A percentile compares a stretch with the other conserved stretches of the same genome.
phyloP scores from a whole-genome alignment of 257 asterid genomes.

The Solanum pimpinellifolium region DNA sequence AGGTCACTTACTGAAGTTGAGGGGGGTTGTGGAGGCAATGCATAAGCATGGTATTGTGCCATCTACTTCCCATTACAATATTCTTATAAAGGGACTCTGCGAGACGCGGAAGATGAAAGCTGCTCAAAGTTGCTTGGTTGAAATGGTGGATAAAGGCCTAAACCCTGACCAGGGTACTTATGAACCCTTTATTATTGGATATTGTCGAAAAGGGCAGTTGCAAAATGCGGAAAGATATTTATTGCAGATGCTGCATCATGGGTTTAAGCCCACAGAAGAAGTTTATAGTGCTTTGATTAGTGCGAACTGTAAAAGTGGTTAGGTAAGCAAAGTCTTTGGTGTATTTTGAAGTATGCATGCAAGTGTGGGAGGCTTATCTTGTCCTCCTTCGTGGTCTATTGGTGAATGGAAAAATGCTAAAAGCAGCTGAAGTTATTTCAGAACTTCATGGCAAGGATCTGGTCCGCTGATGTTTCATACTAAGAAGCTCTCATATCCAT shows the following conservation, averaged over 20 bases:
- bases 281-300: neutral
- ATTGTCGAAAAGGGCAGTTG: neutral
- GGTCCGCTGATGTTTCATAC: neutral
- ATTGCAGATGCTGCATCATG: constrained; percentile 3
- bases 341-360: neutral
- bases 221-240: constrained; percentile 4
- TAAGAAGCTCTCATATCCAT: neutral
- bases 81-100: constrained; percentile 1
- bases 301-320: neutral
- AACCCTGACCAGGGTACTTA: constrained; percentile 3
- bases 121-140: neutral
- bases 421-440: neutral
- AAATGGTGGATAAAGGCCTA: constrained; percentile 8
- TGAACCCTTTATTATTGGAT: constrained; percentile 4
- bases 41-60: neutral
- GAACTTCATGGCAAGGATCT: neutral
- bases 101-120: neutral
- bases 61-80: neutral
- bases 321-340: neutral
- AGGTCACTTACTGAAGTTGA: neutral
- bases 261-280: constrained; percentile 1
- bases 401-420: neutral
- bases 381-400: neutral
- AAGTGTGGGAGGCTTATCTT: neutral
- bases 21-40: constrained; percentile 1